Percentiles rank a stretch among this genome's conserved stretches.
These are phyloP conservation scores for Moesziomyces parantarcticus DNA, from an alignment of 1,284 basidiomycete species.

Conservation along the genomic window DNA sequence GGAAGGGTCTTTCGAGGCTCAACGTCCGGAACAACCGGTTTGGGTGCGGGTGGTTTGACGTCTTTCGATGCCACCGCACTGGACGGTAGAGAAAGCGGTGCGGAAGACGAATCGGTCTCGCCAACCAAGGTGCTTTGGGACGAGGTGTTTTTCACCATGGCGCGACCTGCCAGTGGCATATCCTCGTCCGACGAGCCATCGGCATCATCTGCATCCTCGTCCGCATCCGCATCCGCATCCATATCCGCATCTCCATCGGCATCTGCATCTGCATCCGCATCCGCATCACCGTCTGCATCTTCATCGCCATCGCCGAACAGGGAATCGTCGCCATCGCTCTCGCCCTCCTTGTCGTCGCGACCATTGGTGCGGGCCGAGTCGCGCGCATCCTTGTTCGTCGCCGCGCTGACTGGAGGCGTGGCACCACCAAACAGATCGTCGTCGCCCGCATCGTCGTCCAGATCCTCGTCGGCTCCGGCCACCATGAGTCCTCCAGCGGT, in stretches of 20 bases:
- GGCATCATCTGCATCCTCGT: constrained; percentile 65
- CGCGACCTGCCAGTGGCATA: constrained; percentile 41
- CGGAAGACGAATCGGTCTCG: constrained; percentile 1
- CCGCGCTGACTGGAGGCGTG: constrained; percentile 25
- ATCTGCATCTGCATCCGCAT: constrained; percentile 49
- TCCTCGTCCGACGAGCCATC: constrained; percentile 60
- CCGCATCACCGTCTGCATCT: constrained; percentile 28
- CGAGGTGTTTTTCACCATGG: constrained; percentile 30
- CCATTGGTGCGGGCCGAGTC: neutral
- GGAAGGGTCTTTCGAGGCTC: constrained; percentile 42
- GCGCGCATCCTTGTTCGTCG: constrained; percentile 3
- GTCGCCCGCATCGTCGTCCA: constrained; percentile 21
- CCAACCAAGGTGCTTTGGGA: constrained; percentile 16
- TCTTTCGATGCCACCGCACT: too few species aligned
- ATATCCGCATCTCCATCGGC: constrained; percentile 39
- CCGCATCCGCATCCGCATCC: constrained; percentile 39
- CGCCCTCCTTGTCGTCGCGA: neutral
- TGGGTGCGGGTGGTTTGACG: neutral
- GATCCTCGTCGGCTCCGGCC: constrained; percentile 34
- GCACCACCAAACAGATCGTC: constrained; percentile 49
- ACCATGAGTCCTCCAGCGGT: constrained; percentile 34
- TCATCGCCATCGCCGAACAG: constrained; percentile 48
- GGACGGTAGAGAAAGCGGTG: too few species aligned
- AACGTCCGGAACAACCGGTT: neutral
- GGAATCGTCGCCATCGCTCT: constrained; percentile 47